phyloP scores from a whole-genome alignment of 306 rosid species.

The Casuarina glauca region DNA sequence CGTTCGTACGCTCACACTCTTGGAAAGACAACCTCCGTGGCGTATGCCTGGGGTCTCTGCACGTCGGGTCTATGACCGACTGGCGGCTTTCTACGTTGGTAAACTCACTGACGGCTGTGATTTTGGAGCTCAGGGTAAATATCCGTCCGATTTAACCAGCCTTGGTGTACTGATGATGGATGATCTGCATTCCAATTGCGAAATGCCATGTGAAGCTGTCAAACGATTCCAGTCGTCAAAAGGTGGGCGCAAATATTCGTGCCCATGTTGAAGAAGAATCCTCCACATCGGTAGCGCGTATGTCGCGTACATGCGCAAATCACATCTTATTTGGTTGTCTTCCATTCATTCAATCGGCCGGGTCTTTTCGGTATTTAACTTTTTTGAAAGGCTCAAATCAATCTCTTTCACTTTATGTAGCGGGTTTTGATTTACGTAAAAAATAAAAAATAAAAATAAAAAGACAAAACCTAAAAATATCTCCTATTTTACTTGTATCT shows the following conservation, averaged over 20 bases:
- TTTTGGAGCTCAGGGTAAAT: not conserved
- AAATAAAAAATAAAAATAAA: no score
- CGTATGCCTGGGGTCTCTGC: not conserved
- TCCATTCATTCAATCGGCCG: no score
- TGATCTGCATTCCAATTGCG: not conserved
- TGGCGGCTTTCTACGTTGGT: not conserved
- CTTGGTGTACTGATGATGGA: no score
- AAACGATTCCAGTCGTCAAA: not conserved
- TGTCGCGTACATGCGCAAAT: no score
- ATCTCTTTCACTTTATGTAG: no score
- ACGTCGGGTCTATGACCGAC: not conserved
- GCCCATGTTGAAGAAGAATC: not conserved
- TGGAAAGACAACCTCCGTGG: not conserved
- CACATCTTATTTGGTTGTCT: no score
- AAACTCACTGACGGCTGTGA: not conserved
- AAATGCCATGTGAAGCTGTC: not conserved
- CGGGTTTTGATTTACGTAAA: no score
- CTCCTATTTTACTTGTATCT: no score
- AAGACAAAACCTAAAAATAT: no score
- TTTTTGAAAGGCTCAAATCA: no score
- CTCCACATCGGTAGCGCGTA: not conserved
- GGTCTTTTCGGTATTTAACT: no score
- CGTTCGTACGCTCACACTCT: not conserved
- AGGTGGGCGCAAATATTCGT: not conserved
- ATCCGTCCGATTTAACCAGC: not conserved